Evolutionary conservation across 805 yeast genomes (phyloP).

Genomic region (Monosporozyma unispora): DNA sequence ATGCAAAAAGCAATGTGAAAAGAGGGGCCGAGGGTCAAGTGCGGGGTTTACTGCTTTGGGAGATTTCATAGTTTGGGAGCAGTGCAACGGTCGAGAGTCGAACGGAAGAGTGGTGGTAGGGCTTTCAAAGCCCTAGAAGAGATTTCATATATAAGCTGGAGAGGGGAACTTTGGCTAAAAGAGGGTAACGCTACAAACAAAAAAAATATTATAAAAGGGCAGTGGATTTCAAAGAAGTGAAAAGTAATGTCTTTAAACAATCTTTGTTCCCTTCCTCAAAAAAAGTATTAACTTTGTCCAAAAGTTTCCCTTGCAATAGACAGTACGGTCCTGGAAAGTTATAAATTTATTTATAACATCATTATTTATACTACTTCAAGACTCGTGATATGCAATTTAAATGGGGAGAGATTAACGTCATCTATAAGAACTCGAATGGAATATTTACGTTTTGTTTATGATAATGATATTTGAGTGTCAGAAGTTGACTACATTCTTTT

Average conservation of each 20-base stretch:
- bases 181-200: too few species aligned
- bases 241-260: too few species aligned
- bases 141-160: too few species aligned
- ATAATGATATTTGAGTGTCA: constrained; percentile 31
- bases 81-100: too few species aligned
- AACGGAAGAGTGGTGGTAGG: too few species aligned
- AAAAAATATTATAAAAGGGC: background rate
- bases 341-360: background rate
- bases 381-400: constrained; percentile 26
- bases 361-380: constrained; percentile 12
- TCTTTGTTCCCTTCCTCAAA: background rate
- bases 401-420: constrained; percentile 24
- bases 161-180: too few species aligned
- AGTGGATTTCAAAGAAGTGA: background rate
- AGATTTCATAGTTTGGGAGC: too few species aligned
- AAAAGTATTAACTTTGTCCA: constrained; percentile 48
- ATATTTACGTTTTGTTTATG: background rate
- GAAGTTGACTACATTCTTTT: constrained; percentile 22
- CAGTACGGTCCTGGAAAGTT: constrained; percentile 40
- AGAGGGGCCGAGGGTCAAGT: background rate
- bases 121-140: too few species aligned
- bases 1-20: too few species aligned
- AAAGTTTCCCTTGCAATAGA: constrained; percentile 58
- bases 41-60: background rate
- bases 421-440: constrained; percentile 32